Evolutionary conservation across 805 yeast genomes (phyloP), one percentile per base, ranked within the genome.

Genomic region (Saturnispora gosingensis): DNA sequence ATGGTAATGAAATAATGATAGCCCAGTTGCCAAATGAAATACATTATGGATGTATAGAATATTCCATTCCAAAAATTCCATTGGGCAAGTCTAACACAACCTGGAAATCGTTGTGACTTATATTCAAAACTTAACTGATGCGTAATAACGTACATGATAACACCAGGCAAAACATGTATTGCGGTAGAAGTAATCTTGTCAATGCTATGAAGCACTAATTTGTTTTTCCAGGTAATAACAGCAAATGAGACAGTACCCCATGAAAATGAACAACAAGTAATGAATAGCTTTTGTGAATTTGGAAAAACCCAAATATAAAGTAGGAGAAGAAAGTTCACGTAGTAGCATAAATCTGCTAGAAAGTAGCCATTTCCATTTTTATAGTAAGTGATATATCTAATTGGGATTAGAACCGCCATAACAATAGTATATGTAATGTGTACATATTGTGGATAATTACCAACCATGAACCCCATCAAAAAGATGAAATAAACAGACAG

Each of bases 1-100:
- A 90, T 78, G 1, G 97, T 90, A 61, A 91, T 91, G 68, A 91
- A 91, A 67, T 88, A 88, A 67, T 90, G 97, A 67, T 91, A 91
- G 10, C 81, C 66, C 0, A 82, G 77, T 70, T 93, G 99, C 99
- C 99, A 91, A 9, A 85, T 68, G 56, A 90, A 76, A 65, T 91
- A 91, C 59, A 85, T 81, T 18, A 87, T 61, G 0, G 95, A 85
- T 0, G 98, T 88, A 78, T 84, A 80, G 2, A 85, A 54, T 24
- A 91, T 76, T 0, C 93, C 90, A 46, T 77, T 70, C 56, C 81
- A 64, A 46, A 88, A 75, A 59, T 82, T 78, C 93, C 96, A 87
- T 48, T 76, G 74, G n/a, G 77, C 69, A 1, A 84, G 73, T 50
- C 74, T 72, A 1, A 82, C 77, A 0, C 95, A 88, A 0, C 95